Evolutionary conservation across 257 asterid genomes (phyloP), one percentile per base, ranked within the genome.

Genomic region (Solanum etuberosum): DNA sequence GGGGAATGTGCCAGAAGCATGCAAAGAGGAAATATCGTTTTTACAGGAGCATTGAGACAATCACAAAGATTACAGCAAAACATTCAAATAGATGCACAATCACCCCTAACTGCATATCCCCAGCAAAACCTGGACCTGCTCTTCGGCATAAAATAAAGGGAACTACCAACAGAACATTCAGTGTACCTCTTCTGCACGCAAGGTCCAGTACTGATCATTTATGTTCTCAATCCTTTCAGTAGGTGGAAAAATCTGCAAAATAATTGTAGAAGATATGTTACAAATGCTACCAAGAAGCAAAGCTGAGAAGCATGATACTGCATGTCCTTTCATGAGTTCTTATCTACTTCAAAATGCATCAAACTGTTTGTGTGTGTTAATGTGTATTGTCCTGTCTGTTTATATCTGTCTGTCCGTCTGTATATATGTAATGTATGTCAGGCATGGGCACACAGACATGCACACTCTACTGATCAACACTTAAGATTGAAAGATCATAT

Each of bases 151-250:
- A 84, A 84, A 48, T 48, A 48, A 48, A 81, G 42, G 65, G 63
- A 81, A 81, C 42, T 31, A 81, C 37, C 85, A 81, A 18, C 68
- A 48, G 85, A 81, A 81, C 63, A 81, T 18, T 29, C 25, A 12
- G 74, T 14, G 34, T 84, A 92, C 95, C 94, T 93, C 96, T 83
- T 93, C 94, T 88, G 93, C 96, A 82, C 94, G 94, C 87, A 93
- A 71, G 70, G 94, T 92, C 94, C 92, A 89, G 88, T 93, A 93
- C 43, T 90, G 93, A 88, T 94, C 94, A 88, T 92, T 93, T 80
- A 94, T 90, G 90, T 85, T 87, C 87, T 90, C 94, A 86, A 94
- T 93, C 89, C 90, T 93, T 88, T 94, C 97, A 86, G 83, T 88
- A 83, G 85, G 89, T 70, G 94, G 87, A 90, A 91, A 94, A 86